Conservation (phyloP, 805 yeast genomes). For the Komagataella ulmi region DNA sequence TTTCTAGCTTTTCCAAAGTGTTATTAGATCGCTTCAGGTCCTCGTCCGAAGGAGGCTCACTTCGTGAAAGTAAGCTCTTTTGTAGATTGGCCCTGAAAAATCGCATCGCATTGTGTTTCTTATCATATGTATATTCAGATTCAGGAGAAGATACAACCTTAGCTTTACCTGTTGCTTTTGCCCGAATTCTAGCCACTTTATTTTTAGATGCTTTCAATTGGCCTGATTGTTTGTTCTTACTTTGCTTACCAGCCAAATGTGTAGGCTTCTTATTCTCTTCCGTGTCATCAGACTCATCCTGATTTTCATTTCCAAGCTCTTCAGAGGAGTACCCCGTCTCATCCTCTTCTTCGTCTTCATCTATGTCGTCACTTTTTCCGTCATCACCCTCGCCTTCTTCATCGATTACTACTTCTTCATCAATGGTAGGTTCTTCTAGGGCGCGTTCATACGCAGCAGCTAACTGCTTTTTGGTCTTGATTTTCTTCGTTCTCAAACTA, state of each 20-base stretch:
- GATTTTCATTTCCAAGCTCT: conserved; percentile 5
- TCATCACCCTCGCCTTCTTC: conserved; percentile 1
- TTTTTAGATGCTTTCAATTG: conserved; percentile 1
- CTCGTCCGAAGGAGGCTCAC: conserved; percentile 25
- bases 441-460: conserved; percentile 5
- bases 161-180: conserved; percentile 1
- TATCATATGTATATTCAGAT: not conserved
- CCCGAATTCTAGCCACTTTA: not conserved
- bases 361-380: conserved; percentile 1
- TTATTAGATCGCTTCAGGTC: conserved; percentile 27
- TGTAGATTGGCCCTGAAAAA: conserved; percentile 34
- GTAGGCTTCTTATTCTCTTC: conserved; percentile 1
- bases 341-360: conserved; percentile 6
- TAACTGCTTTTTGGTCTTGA: conserved; percentile 5
- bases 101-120: conserved; percentile 24
- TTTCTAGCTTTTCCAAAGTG: conserved; percentile 25
- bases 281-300: not conserved
- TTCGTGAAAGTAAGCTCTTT: conserved; percentile 32
- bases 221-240: conserved; percentile 1
- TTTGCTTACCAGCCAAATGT: conserved; percentile 2
- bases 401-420: conserved; percentile 1
- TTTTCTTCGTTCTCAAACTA: not conserved
- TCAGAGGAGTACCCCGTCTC: conserved; percentile 4
- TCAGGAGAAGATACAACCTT: not conserved
- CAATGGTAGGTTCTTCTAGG: conserved; percentile 2